A percentile compares a stretch with the other conserved stretches of the same genome.
Evolutionary conservation across 345 rosid species (phyloP).

Genomic region (Eutrema japonicum): DNA sequence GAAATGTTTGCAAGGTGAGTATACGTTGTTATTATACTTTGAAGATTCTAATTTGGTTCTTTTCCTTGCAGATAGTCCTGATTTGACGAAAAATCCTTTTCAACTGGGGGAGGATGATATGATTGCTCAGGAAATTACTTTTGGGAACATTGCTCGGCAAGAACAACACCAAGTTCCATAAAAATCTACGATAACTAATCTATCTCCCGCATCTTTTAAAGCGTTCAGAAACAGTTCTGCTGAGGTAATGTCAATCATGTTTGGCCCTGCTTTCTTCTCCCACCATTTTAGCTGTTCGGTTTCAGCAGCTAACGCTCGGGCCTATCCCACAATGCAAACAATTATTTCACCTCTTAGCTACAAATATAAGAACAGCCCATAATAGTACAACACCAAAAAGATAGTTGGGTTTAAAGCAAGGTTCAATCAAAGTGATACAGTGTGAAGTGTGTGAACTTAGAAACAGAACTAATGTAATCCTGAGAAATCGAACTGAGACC

Average conservation of each 20-base stretch:
- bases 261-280: slow-evolving; percentile 86
- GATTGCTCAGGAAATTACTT: slow-evolving; percentile 52
- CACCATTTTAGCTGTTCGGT: slow-evolving; percentile 90
- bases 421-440: neutral
- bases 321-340: slow-evolving; percentile 45
- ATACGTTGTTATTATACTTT: no score
- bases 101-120: no score
- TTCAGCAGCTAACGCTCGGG: slow-evolving; percentile 63
- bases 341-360: neutral
- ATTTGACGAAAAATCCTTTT: no score
- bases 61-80: no score
- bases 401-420: neutral
- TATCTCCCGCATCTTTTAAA: slow-evolving; percentile 73
- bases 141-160: slow-evolving; percentile 88
- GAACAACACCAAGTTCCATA: slow-evolving; percentile 99
- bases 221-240: slow-evolving; percentile 74
- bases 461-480: slow-evolving; percentile 14
- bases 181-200: slow-evolving; percentile 88
- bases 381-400: neutral
- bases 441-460: neutral
- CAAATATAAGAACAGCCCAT: no score
- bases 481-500: neutral
- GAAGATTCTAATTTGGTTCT: no score
- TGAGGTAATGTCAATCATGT: slow-evolving; percentile 86
- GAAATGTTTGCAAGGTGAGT: no score